Base-by-base conservation (phyloP, 768 basidiomycete species). In the Macrolepiota fuliginosa region DNA sequence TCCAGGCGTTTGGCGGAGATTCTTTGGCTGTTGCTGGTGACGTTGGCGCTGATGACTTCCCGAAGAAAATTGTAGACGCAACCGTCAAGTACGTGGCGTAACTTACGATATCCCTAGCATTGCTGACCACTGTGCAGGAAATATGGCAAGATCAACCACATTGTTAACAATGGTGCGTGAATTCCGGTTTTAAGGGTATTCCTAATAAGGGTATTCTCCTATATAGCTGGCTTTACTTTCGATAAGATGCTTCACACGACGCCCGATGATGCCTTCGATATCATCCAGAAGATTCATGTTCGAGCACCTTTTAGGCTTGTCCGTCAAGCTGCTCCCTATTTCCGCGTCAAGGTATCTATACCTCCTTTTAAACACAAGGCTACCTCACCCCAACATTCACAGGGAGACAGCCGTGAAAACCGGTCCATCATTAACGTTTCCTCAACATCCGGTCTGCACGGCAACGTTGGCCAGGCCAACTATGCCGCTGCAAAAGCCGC, bases 191-290 rank as follows among this genome's bases (percentile, higher is more conserved):
- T 7, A 17, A 6, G 19, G 19, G 19, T 11, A 40, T 36, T 24
- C 35, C 29, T 64, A 22, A 63, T 29, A 35, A 36, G n/a, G 11
- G n/a, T 56, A 36, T n/a, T 17, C 52, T 2, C 29, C 29, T 29
- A 17, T 9, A 2, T 17, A 85, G 87, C 88, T 51, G 88, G 87
- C 52, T 91, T 91, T 76, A 91, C 90, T 6, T 91, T 82, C 67
- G 90, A 92, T 81, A 89, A 88, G 73, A 94, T 94, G 92, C 77
- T 93, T 40, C 92, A 92, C 75, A 92, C 90, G 4, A 92, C 88
- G 62, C 86, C 89, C 2, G 92, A 94, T 74, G 90, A 92, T 47
- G 82, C 85, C 1, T 94, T 84, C 70, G 88, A 92, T 63, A 80
- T 94, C 66, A 94, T 94, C 68, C 78, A 89, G 73, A 90, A 89